Conservation (phyloP, 176 grass and related monocot species). For the Paspalum notatum region DNA sequence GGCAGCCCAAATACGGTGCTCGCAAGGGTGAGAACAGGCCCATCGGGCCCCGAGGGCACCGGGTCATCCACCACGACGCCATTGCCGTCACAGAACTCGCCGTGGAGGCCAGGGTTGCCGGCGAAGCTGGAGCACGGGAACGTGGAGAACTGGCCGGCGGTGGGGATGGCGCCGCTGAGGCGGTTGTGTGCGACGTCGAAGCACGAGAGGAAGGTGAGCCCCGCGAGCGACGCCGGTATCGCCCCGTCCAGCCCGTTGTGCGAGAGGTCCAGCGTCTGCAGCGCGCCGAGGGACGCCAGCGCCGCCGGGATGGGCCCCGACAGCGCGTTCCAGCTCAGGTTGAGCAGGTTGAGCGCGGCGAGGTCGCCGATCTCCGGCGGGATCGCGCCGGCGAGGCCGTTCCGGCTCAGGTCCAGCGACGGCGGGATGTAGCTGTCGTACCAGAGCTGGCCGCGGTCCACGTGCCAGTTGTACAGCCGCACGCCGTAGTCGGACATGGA, state of each 20-base stretch:
- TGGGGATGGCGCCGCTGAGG: neutral
- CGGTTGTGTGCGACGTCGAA: slow-evolving; percentile 28
- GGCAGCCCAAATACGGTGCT: neutral
- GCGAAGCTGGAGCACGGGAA: slow-evolving; percentile 29
- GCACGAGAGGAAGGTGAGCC: slow-evolving; percentile 38
- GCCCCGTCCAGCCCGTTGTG: slow-evolving; percentile 38
- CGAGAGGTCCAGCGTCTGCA: slow-evolving; percentile 39
- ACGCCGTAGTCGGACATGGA: slow-evolving; percentile 5
- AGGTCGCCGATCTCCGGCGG: slow-evolving; percentile 42
- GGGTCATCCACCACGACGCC: neutral
- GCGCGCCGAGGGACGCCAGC: slow-evolving; percentile 12
- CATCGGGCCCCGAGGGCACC: neutral
- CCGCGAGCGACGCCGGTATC: slow-evolving; percentile 31
- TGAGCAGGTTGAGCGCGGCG: slow-evolving; percentile 37
- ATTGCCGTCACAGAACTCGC: neutral
- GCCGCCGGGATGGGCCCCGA: slow-evolving; percentile 31
- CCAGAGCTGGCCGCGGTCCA: slow-evolving; percentile 8
- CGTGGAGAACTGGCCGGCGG: slow-evolving; percentile 22
- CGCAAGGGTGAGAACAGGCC: neutral
- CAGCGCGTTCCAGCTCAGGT: slow-evolving; percentile 53
- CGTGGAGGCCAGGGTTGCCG: neutral
- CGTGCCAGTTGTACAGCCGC: slow-evolving; percentile 25
- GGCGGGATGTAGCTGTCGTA: slow-evolving; percentile 42
- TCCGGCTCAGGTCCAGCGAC: slow-evolving; percentile 44
- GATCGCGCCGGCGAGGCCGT: slow-evolving; percentile 44